Percentiles rank a stretch among this genome's conserved stretches.
phyloP scores from a whole-genome alignment of 2,329 filamentous ascomycete genomes.

The Amesomyces nigricolor region DNA sequence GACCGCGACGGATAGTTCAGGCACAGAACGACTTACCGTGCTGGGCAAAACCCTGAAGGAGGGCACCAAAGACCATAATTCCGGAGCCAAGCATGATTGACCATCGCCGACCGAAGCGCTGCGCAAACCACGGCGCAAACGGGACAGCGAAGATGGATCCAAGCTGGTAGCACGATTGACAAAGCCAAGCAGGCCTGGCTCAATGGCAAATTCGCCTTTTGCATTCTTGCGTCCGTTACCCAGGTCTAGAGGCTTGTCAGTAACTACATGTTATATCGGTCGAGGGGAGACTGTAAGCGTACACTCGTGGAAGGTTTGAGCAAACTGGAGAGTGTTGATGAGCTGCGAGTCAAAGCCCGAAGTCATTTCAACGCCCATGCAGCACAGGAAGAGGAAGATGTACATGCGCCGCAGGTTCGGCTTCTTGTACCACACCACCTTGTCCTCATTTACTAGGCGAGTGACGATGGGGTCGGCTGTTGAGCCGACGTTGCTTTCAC shows the following conservation, averaged over 20 bases:
- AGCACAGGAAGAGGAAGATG: slow-evolving; percentile 52
- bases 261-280: neutral
- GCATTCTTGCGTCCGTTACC: slow-evolving; percentile 37
- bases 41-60: slow-evolving; percentile 47
- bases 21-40: slow-evolving; percentile 27
- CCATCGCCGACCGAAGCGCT: slow-evolving; percentile 49
- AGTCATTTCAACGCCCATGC: slow-evolving; percentile 53
- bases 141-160: slow-evolving; percentile 54
- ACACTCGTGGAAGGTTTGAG: slow-evolving; percentile 34
- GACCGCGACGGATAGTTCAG: neutral
- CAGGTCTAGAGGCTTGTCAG: slow-evolving; percentile 34
- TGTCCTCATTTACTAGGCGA: slow-evolving; percentile 35
- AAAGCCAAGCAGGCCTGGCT: neutral
- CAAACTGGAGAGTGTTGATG: slow-evolving; percentile 40
- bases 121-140: slow-evolving; percentile 50
- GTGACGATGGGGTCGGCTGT: slow-evolving; percentile 26
- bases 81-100: slow-evolving; percentile 50
- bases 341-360: slow-evolving; percentile 42
- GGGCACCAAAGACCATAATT: slow-evolving; percentile 49
- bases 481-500: neutral
- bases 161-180: slow-evolving; percentile 44
- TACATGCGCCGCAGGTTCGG: slow-evolving; percentile 53
- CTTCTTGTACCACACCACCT: slow-evolving; percentile 50
- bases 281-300: slow-evolving; percentile 15
- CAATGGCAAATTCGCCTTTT: slow-evolving; percentile 50